These are phyloP conservation scores for Platanus orientalis DNA, from an alignment of 164 flowering plant genomes.

Conservation along the genomic window DNA sequence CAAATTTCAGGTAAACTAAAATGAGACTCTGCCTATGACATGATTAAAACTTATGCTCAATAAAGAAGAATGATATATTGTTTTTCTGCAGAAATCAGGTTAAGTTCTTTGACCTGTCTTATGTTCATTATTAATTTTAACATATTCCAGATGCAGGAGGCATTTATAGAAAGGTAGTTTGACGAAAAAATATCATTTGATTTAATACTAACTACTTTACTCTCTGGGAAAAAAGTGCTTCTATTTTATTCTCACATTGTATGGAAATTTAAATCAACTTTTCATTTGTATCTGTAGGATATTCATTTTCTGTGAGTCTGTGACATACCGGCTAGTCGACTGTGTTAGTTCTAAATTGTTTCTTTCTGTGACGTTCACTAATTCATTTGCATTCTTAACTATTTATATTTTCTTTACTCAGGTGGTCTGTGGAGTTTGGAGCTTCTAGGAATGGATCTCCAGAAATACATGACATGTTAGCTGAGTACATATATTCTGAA, in stretches of 20 bases:
- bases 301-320: not conserved
- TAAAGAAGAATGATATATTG: too few relatives aligned
- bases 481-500: constrained; percentile 80
- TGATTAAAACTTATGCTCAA: too few relatives aligned
- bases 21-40: too few relatives aligned
- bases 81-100: too few relatives aligned
- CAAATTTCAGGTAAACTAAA: too few relatives aligned
- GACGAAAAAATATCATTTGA: too few relatives aligned
- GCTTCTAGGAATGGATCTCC: constrained; percentile 66
- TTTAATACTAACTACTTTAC: not conserved
- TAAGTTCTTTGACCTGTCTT: too few relatives aligned
- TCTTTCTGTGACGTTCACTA: not conserved
- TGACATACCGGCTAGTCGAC: not conserved
- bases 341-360: not conserved
- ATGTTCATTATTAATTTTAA: too few relatives aligned
- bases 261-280: not conserved
- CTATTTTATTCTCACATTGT: not conserved
- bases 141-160: too few relatives aligned
- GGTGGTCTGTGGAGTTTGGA: constrained; percentile 96
- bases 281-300: not conserved
- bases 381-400: not conserved
- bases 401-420: constrained; percentile 25
- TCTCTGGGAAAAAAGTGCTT: not conserved
- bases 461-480: constrained; percentile 82
- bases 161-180: too few relatives aligned